A percentile compares a stretch with the other conserved stretches of the same genome.
Conservation (phyloP, 306 rosid genomes). For the Glycine tomentella region DNA sequence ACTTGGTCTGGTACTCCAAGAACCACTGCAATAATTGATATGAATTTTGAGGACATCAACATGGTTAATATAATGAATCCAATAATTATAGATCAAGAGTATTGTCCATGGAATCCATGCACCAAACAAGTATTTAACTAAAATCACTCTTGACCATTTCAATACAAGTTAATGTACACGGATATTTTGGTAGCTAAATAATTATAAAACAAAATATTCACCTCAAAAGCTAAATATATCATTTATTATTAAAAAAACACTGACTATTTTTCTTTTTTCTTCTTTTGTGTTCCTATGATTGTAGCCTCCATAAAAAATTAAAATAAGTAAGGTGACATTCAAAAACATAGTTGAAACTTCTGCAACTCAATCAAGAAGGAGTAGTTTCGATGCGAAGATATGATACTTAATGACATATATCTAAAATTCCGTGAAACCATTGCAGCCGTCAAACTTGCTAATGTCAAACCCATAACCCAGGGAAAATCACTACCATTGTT, state of each 20-base stretch:
- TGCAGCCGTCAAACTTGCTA: neutral
- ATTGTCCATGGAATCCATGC: too few species aligned
- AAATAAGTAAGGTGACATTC: conserved; percentile 52
- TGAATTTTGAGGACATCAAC: too few species aligned
- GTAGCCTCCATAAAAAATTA: conserved; percentile 46
- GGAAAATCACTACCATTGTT: neutral
- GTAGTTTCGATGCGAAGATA: neutral
- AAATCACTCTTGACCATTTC: too few species aligned
- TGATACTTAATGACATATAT: neutral
- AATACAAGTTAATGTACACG: too few species aligned
- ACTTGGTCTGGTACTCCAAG: too few species aligned
- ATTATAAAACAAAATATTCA: neutral
- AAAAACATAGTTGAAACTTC: conserved; percentile 49
- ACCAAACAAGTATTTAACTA: too few species aligned
- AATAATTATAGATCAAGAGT: too few species aligned
- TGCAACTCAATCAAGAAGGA: conserved; percentile 18
- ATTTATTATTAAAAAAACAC: neutral
- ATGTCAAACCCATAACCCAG: neutral
- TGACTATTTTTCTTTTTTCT: too few species aligned
- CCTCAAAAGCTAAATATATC: neutral
- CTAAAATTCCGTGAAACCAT: neutral
- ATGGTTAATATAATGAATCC: too few species aligned
- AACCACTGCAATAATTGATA: too few species aligned
- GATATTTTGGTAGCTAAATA: neutral
- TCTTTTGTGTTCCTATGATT: neutral